Conservation (phyloP, 2,329 filamentous ascomycete species). For the Ophiostoma sp. region DNA sequence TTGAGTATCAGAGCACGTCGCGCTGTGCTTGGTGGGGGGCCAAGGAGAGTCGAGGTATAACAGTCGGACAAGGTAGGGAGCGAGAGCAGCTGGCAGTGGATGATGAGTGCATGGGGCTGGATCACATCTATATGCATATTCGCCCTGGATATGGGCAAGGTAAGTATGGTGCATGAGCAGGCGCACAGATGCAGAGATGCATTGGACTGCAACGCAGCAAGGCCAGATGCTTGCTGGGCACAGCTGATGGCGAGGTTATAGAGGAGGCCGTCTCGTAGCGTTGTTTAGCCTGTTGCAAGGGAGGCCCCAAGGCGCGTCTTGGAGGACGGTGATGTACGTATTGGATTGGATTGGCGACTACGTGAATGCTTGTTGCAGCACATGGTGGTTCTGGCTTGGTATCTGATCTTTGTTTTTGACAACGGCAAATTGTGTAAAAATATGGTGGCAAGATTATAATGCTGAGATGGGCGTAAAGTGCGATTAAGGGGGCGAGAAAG, state of each 20-base stretch:
- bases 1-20: not conserved
- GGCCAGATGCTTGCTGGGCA: not conserved
- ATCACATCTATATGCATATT: not conserved
- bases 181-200: too few species aligned
- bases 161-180: not conserved
- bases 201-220: not conserved
- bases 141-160: not conserved
- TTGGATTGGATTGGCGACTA: conserved; percentile 4
- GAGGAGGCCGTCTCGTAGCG: not conserved
- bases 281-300: not conserved
- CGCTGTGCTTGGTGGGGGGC: too few species aligned
- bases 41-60: not conserved
- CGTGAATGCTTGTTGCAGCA: conserved; percentile 6
- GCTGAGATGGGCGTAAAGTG: not conserved
- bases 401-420: not conserved
- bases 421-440: conserved; percentile 1
- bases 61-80: not conserved
- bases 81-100: not conserved
- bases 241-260: not conserved
- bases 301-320: not conserved
- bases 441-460: not conserved
- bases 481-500: not conserved
- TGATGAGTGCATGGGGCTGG: not conserved
- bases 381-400: not conserved
- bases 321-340: conserved; percentile 1